Evolutionary conservation across 2,329 filamentous ascomycete genomes (phyloP).

Genomic region (Alternaria novae-zelandiae): DNA sequence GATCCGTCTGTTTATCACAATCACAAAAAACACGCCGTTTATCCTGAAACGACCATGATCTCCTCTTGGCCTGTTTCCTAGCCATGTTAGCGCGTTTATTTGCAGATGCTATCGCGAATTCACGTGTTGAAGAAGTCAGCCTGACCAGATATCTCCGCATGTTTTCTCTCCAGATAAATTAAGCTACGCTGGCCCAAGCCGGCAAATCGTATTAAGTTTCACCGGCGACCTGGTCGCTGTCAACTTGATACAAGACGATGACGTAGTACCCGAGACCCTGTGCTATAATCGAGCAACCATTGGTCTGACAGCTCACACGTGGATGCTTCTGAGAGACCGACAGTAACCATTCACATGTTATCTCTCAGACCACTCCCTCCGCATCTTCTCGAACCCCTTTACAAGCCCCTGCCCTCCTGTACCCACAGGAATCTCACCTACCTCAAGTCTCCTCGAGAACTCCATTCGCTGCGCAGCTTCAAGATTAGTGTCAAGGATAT

Average conservation of each 20-base stretch:
- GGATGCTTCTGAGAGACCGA: background rate
- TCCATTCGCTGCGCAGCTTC: background rate
- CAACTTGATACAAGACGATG: background rate
- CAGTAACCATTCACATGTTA: background rate
- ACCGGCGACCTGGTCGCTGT: background rate
- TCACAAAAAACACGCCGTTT: background rate
- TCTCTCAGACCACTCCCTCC: background rate
- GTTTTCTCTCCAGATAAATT: background rate
- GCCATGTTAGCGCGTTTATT: background rate
- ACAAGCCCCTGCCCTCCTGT: background rate
- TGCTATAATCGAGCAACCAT: background rate
- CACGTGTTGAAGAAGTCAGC: background rate
- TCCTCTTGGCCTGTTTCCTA: background rate
- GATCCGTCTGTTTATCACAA: background rate
- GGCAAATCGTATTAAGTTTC: background rate
- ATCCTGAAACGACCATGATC: background rate
- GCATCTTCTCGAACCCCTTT: background rate
- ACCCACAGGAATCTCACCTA: background rate
- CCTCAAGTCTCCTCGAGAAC: background rate
- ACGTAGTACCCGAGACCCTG: background rate
- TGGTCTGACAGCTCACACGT: background rate
- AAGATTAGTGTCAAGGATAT: background rate
- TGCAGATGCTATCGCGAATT: background rate
- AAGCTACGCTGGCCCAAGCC: background rate
- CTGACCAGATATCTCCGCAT: background rate